Evolutionary conservation across 495 filamentous ascomycete genomes (phyloP).

Genomic region (Neurospora hispaniola): DNA sequence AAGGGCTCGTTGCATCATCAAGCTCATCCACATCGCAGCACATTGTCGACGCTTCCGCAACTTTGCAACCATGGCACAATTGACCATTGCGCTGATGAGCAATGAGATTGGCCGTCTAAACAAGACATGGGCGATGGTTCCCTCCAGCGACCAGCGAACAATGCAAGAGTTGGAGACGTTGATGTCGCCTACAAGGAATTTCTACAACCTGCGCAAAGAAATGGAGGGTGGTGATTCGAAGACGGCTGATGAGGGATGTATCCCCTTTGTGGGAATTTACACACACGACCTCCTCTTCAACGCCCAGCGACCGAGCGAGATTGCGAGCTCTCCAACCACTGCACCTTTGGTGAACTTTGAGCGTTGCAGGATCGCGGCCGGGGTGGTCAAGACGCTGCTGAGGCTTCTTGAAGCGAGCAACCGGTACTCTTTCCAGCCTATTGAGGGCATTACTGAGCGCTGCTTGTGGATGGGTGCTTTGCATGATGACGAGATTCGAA

Average conservation of each 20-base stretch:
- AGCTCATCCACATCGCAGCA: constrained; percentile 84
- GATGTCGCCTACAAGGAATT: constrained; percentile 82
- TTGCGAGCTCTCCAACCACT: constrained; percentile 51
- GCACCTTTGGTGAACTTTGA: constrained; percentile 92
- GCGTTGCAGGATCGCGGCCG: constrained; percentile 76
- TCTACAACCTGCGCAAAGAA: constrained; percentile 76
- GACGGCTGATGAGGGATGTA: constrained; percentile 69
- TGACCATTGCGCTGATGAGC: constrained; percentile 81
- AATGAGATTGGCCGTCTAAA: constrained; percentile 67
- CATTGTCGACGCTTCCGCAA: constrained; percentile 82
- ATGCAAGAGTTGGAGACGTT: constrained; percentile 75
- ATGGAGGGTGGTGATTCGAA: constrained; percentile 57
- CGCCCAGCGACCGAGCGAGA: constrained; percentile 68
- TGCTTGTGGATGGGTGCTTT: constrained; percentile 94
- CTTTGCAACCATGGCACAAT: constrained; percentile 92
- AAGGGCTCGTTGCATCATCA: constrained; percentile 71
- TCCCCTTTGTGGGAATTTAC: constrained; percentile 92
- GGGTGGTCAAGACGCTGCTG: constrained; percentile 87
- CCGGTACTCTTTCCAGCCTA: constrained; percentile 73
- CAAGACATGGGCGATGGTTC: constrained; percentile 74
- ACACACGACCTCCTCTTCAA: constrained; percentile 97
- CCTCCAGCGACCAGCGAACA: constrained; percentile 54
- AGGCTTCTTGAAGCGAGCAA: constrained; percentile 86
- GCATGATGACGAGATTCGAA: constrained; percentile 68
- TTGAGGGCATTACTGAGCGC: constrained; percentile 77